phyloP scores from a whole-genome alignment of 116 monocot species.

The Cymodocea nodosa region DNA sequence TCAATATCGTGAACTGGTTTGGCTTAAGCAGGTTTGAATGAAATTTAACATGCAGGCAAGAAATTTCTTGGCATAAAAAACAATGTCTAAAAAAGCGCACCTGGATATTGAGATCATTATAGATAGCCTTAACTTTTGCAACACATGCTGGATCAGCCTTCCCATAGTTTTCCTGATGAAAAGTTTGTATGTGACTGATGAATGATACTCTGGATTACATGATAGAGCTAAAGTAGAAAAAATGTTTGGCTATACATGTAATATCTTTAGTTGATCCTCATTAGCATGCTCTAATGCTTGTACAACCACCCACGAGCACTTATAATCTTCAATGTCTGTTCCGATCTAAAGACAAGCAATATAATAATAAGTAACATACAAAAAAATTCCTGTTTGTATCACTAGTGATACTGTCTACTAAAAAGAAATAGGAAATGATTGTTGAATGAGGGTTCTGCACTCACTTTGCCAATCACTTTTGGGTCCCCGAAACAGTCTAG shows the following conservation, averaged over 20 bases:
- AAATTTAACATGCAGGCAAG: too few species aligned
- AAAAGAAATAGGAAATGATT: neutral
- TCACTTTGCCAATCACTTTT: conserved; percentile 89
- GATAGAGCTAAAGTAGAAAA: conserved; percentile 2
- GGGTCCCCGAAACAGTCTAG: conserved; percentile 97
- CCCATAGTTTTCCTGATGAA: conserved; percentile 84
- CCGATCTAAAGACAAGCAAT: conserved; percentile 46
- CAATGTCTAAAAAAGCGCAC: conserved; percentile 16
- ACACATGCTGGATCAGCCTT: conserved; percentile 62
- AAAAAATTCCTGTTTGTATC: neutral
- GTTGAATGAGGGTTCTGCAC: neutral
- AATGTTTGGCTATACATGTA: conserved; percentile 36
- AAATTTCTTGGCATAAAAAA: too few species aligned
- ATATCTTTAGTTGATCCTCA: conserved; percentile 53
- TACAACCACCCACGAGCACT: conserved; percentile 91
- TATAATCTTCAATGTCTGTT: conserved; percentile 95
- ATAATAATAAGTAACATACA: neutral
- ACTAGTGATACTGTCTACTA: neutral
- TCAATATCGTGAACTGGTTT: too few species aligned
- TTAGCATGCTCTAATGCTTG: conserved; percentile 72
- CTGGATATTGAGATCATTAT: conserved; percentile 79
- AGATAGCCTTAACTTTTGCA: conserved; percentile 62
- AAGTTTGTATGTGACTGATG: neutral
- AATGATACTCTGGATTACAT: neutral
- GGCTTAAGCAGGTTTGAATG: too few species aligned